These are phyloP conservation scores for Gyrodon lividus DNA, from an alignment of 768 basidiomycete species.

Conservation along the genomic window DNA sequence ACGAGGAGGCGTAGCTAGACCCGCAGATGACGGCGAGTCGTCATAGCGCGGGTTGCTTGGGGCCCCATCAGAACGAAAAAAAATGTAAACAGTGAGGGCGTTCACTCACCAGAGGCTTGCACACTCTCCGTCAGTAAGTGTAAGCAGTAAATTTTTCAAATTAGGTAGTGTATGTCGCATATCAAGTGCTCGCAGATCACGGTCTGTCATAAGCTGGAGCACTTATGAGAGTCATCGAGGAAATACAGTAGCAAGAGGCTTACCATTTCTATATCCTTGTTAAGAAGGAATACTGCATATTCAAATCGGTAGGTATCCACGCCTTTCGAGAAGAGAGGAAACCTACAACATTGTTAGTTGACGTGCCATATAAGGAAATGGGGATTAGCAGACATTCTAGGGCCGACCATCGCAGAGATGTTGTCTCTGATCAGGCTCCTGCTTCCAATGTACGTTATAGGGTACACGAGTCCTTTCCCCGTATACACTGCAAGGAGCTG, in stretches of 20 bases:
- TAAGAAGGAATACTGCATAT: constrained; percentile 94
- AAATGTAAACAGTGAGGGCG: background rate
- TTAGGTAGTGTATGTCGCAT: constrained; percentile 96
- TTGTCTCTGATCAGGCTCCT: constrained; percentile 89
- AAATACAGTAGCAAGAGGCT: background rate
- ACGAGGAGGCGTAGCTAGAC: constrained; percentile 25
- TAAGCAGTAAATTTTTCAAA: constrained; percentile 89
- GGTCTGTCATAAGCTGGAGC: constrained; percentile 82
- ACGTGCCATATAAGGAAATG: background rate
- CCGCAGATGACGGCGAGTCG: constrained; percentile 23
- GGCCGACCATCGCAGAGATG: constrained; percentile 94
- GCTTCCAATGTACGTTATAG: constrained; percentile 87
- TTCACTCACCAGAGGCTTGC: constrained; percentile 45
- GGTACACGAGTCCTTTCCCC: constrained; percentile 78
- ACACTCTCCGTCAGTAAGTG: constrained; percentile 71
- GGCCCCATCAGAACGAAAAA: constrained; percentile 14
- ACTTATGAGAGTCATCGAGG: constrained; percentile 5
- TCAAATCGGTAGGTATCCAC: constrained; percentile 97
- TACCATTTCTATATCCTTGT: constrained; percentile 97
- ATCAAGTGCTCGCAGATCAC: constrained; percentile 86
- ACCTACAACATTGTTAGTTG: constrained; percentile 50
- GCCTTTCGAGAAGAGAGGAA: constrained; percentile 91
- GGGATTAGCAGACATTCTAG: constrained; percentile 71
- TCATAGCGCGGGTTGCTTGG: constrained; percentile 17
- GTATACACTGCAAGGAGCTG: constrained; percentile 80